Conservation (phyloP, 768 basidiomycete species). For the Cystobasidium tubakii region DNA sequence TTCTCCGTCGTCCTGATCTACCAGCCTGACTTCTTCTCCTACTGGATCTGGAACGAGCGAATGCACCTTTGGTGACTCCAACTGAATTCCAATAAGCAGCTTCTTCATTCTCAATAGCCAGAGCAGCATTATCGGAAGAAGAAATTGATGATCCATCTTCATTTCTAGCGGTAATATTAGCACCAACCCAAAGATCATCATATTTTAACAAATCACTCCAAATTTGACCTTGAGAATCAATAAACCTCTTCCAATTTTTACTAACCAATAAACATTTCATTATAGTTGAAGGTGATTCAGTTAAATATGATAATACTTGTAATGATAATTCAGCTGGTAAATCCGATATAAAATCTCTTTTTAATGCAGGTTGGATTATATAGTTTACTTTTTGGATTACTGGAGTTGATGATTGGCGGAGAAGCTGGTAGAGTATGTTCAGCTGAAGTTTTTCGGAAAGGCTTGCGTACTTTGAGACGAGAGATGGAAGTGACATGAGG, state of each 20-base stretch:
- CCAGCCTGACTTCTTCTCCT: neutral
- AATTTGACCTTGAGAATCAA: conserved; percentile 80
- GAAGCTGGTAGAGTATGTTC: conserved; percentile 82
- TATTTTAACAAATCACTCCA: conserved; percentile 80
- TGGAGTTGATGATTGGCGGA: conserved; percentile 83
- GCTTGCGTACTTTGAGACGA: conserved; percentile 71
- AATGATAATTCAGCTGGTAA: conserved; percentile 89
- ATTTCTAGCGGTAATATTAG: conserved; percentile 61
- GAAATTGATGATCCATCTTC: conserved; percentile 1
- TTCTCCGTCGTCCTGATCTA: conserved; percentile 31
- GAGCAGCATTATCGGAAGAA: neutral
- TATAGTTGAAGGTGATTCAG: conserved; percentile 58
- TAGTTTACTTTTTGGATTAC: conserved; percentile 84
- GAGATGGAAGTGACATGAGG: conserved; percentile 73
- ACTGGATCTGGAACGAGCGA: neutral
- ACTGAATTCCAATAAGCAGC: conserved; percentile 11
- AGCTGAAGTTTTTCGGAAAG: conserved; percentile 81
- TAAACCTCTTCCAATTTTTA: conserved; percentile 72
- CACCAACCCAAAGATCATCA: conserved; percentile 84
- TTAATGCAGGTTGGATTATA: conserved; percentile 80
- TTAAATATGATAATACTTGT: conserved; percentile 75
- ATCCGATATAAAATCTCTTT: conserved; percentile 86
- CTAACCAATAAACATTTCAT: conserved; percentile 83
- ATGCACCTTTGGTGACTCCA: neutral
- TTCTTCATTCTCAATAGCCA: neutral